Conservation (phyloP, 768 basidiomycete genomes). For the Mycena olivaceomarginata region DNA sequence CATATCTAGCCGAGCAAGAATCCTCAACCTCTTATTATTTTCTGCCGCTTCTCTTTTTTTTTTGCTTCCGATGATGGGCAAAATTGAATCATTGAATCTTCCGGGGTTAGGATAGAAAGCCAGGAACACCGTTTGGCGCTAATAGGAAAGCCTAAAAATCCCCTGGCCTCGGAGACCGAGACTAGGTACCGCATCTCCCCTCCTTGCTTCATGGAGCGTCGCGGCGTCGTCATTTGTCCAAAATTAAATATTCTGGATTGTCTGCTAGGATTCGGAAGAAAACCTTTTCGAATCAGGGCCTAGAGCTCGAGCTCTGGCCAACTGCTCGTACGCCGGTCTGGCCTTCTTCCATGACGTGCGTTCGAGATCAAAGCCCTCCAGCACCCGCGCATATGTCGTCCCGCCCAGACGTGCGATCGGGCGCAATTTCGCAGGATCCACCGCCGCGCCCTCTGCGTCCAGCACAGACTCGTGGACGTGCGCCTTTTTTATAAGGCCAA, state of each 20-base stretch:
- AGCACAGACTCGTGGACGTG: conserved; percentile 73
- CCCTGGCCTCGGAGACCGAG: conserved; percentile 11
- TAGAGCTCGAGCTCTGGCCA: not conserved
- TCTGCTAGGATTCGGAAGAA: not conserved
- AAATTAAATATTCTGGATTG: conserved; percentile 2
- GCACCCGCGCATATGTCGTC: conserved; percentile 68
- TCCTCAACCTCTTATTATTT: not conserved
- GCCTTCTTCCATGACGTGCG: conserved; percentile 59
- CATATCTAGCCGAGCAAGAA: conserved; percentile 20
- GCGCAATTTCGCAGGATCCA: conserved; percentile 70
- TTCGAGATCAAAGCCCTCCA: conserved; percentile 68
- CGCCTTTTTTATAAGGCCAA: conserved; percentile 73
- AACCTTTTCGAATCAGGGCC: not conserved
- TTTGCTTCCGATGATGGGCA: conserved; percentile 23
- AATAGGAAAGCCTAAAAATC: not conserved
- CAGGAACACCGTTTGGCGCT: not conserved
- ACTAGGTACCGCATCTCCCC: not conserved
- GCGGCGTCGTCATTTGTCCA: not conserved
- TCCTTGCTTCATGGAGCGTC: conserved; percentile 25
- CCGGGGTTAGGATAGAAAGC: not conserved
- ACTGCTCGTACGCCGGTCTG: conserved; percentile 51
- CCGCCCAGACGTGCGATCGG: conserved; percentile 75
- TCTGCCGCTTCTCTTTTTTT: not conserved
- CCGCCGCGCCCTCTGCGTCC: conserved; percentile 58
- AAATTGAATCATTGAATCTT: not conserved